Evolutionary conservation across 1,139 yeast genomes (phyloP).

Genomic region (Magnusiomyces suaveolens): DNA sequence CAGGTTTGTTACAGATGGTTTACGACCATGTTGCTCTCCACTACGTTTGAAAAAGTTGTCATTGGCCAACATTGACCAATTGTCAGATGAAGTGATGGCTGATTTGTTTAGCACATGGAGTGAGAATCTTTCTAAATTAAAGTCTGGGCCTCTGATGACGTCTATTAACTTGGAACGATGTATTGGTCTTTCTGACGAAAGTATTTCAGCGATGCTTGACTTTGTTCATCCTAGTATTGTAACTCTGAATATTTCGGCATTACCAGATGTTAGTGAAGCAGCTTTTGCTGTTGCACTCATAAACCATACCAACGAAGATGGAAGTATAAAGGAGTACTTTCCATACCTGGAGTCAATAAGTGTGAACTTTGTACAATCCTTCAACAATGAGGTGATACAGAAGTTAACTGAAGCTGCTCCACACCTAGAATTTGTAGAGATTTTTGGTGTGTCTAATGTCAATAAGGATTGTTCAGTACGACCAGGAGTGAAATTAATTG

Average conservation of each 20-base stretch:
- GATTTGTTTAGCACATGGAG: slow-evolving; percentile 47
- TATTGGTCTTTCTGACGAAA: slow-evolving; percentile 50
- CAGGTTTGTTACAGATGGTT: slow-evolving; percentile 46
- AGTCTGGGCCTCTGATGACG: slow-evolving; percentile 46
- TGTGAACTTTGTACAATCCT: slow-evolving; percentile 63
- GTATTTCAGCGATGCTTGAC: slow-evolving; percentile 47
- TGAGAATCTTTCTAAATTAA: slow-evolving; percentile 18
- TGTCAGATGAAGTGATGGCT: slow-evolving; percentile 57
- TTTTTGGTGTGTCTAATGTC: slow-evolving; percentile 68
- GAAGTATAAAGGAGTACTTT: slow-evolving; percentile 13
- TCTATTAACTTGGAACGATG: slow-evolving; percentile 47
- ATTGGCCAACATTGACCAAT: slow-evolving; percentile 44
- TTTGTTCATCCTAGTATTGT: slow-evolving; percentile 63
- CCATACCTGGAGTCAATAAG: slow-evolving; percentile 59
- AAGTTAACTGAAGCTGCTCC: slow-evolving; percentile 49
- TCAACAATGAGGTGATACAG: slow-evolving; percentile 55
- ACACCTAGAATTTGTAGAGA: slow-evolving; percentile 55
- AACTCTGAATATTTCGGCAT: slow-evolving; percentile 61
- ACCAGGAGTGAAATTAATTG: slow-evolving; percentile 54
- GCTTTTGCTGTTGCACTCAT: slow-evolving; percentile 39
- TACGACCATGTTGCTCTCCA: slow-evolving; percentile 46
- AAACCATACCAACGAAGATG: not conserved
- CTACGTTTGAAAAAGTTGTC: slow-evolving; percentile 43
- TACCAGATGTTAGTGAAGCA: slow-evolving; percentile 46
- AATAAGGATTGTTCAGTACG: slow-evolving; percentile 37